Base-by-base conservation (phyloP, 768 basidiomycete genomes). In the Mrakia gelida region DNA sequence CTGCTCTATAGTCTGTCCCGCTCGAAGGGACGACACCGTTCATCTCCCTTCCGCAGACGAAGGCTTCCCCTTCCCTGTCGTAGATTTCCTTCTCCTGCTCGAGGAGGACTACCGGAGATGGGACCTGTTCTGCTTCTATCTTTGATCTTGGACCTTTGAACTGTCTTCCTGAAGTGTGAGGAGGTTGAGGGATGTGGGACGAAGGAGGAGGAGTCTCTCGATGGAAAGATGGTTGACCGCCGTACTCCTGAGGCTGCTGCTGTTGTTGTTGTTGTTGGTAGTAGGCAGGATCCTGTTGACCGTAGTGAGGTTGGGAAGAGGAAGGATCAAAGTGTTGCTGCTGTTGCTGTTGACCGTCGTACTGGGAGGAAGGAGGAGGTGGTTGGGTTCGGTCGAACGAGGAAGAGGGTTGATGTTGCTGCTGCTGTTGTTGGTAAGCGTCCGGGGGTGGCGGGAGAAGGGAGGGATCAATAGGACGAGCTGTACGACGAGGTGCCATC, bases 61-160 rank as follows among this genome's bases (percentile, higher is more conserved):
- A 77, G n/a, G 52, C 70, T 56, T 59, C 62, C 18, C 59, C 86
- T 81, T 92, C 81, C 23, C 81, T 88, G 30, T 88, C 86, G 81
- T 92, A 90, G 90, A 92, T 94, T 86, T 88, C 88, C 80, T 92
- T 90, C 87, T 98, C 95, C 9, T 87, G 84, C 81, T 93, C 92
- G 73, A 92, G 89, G 18, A 89, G 86, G 61, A 92, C 90, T 23
- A 93, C 90, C 32, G 94, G 91, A 4, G 94, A 95, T n/a, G 97
- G 97, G 41, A 98, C 90, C 82, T 96, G 94, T 81, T 86, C 88
- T 10, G 92, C 90, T 83, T 98, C 93, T 81, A 99, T 93, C 77
- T 49, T 59, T 30, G 63, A 80, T 74, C 83, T 80, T 13, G 83
- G 87, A 76, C 94, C 93, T 82, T 88, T 84, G 78, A 89, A 87